Percentiles rank a stretch among this genome's conserved stretches.
These are phyloP conservation scores for Beauveria scarabaeidicola DNA, from an alignment of 2,329 filamentous ascomycete genomes.

Conservation along the genomic window DNA sequence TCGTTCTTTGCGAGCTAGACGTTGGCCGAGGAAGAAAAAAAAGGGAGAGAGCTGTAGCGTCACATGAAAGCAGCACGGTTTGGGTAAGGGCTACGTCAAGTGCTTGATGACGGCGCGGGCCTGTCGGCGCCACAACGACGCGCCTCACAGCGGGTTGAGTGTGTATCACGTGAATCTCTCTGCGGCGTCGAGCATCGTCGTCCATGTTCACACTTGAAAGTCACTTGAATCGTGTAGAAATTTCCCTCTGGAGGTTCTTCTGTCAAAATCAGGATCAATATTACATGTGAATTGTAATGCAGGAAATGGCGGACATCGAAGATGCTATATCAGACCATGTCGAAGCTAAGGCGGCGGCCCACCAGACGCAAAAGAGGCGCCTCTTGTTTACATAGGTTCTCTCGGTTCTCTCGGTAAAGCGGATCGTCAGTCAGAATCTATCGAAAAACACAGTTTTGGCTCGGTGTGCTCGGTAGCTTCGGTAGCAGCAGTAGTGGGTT, in stretches of 20 bases:
- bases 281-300: too few relatives aligned
- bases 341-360: neutral
- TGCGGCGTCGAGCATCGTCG: neutral
- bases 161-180: neutral
- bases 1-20: neutral
- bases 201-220: neutral
- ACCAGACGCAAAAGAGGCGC: neutral
- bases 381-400: too few relatives aligned
- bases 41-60: neutral
- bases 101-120: neutral
- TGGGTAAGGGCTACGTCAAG: slow-evolving; percentile 5
- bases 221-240: too few relatives aligned
- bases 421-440: neutral
- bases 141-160: neutral
- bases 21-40: neutral
- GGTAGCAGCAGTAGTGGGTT: neutral
- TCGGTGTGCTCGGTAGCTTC: neutral
- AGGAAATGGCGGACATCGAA: too few relatives aligned
- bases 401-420: neutral
- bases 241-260: too few relatives aligned
- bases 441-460: too few relatives aligned
- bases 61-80: slow-evolving; percentile 3
- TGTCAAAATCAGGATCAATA: too few relatives aligned
- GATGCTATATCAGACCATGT: neutral
- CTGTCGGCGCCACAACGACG: neutral